These are phyloP conservation scores for Cucurbita moschata DNA, from an alignment of 306 rosid genomes.

Conservation along the genomic window DNA sequence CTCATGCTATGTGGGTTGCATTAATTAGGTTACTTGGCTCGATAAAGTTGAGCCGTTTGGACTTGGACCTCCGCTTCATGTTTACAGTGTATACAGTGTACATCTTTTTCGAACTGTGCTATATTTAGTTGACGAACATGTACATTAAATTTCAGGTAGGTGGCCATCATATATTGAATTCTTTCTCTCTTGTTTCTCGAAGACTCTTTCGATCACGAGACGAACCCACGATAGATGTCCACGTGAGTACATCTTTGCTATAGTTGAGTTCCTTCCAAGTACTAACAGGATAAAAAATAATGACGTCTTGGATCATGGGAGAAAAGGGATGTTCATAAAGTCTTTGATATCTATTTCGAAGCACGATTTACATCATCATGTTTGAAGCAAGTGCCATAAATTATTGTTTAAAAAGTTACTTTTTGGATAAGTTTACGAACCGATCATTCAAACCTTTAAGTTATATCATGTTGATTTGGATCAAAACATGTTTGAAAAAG, in stretches of 20 bases:
- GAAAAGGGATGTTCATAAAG: not conserved
- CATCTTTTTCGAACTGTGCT: no score
- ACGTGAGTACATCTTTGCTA: not conserved
- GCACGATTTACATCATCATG: not conserved
- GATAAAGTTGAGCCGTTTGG: conserved; percentile 16
- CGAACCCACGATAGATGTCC: no score
- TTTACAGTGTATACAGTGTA: not conserved
- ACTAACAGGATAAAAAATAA: not conserved
- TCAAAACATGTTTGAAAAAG: no score
- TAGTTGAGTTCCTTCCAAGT: not conserved
- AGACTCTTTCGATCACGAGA: no score
- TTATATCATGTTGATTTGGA: no score
- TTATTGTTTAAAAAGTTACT: not conserved
- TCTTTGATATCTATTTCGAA: not conserved
- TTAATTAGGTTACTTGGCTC: conserved; percentile 9
- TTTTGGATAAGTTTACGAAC: not conserved
- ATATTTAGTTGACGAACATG: no score
- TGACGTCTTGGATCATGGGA: not conserved
- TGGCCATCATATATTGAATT: no score
- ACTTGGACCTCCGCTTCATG: conserved; percentile 31
- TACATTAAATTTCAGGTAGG: no score
- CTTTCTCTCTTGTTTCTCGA: no score
- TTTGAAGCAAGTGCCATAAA: not conserved
- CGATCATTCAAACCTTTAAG: no score
- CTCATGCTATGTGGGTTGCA: not conserved